These are phyloP conservation scores for Penicillium hordei DNA, from an alignment of 2,329 filamentous ascomycete species.

Conservation along the genomic window DNA sequence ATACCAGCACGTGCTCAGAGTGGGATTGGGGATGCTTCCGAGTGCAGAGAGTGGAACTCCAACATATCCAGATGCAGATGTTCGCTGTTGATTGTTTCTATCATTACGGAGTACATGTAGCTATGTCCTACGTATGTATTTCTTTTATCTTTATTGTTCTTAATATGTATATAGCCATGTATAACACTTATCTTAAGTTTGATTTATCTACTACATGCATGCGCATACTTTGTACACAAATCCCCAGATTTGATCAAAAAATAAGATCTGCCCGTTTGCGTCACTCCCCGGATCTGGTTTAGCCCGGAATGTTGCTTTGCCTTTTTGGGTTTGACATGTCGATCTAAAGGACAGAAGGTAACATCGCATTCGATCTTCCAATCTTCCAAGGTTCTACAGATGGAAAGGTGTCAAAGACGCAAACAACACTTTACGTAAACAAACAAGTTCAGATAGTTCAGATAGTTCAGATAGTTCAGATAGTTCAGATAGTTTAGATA, in stretches of 20 bases:
- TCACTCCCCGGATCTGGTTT: conserved; percentile 29
- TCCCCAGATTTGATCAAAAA: neutral
- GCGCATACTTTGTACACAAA: neutral
- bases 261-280: conserved; percentile 22
- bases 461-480: neutral
- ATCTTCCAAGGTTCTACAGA: neutral
- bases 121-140: neutral
- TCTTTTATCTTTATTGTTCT: neutral
- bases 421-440: conserved; percentile 24
- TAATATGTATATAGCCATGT: neutral
- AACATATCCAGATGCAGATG: conserved; percentile 1
- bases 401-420: conserved; percentile 14
- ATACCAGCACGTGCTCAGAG: conserved; percentile 21
- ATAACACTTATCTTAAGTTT: neutral
- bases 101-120: neutral
- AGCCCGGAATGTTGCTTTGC: conserved; percentile 26
- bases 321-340: conserved; percentile 25
- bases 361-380: neutral
- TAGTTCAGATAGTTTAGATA: neutral
- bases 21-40: conserved; percentile 27
- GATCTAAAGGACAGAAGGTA: conserved; percentile 7
- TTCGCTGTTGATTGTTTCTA: neutral
- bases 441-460: conserved; percentile 14
- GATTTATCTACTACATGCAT: neutral
- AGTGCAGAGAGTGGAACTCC: conserved; percentile 18